Conservation (phyloP, 2,329 filamentous ascomycete genomes). For the Talaromyces pinophilus region DNA sequence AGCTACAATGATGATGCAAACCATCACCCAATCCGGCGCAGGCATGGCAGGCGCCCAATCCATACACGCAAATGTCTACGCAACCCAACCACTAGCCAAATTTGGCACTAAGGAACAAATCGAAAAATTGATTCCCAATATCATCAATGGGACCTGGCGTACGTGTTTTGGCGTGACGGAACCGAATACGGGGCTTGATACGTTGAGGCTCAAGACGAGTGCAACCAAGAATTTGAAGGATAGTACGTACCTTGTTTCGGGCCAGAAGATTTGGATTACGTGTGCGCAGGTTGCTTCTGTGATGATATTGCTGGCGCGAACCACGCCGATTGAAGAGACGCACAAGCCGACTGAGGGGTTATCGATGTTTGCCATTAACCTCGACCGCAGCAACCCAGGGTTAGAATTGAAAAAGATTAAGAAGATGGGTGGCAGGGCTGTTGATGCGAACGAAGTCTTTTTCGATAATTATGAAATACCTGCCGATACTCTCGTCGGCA, state of each 20-base stretch:
- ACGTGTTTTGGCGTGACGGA: slow-evolving; percentile 86
- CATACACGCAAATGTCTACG: slow-evolving; percentile 58
- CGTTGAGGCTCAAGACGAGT: slow-evolving; percentile 66
- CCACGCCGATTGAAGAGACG: slow-evolving; percentile 67
- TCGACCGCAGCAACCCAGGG: slow-evolving; percentile 62
- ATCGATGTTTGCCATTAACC: slow-evolving; percentile 77
- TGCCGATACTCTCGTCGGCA: slow-evolving; percentile 64
- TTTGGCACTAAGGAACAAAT: slow-evolving; percentile 70
- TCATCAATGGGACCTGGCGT: slow-evolving; percentile 70
- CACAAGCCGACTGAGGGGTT: slow-evolving; percentile 72
- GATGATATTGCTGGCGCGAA: slow-evolving; percentile 81
- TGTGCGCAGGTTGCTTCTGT: slow-evolving; percentile 78
- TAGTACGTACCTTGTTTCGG: slow-evolving; percentile 65
- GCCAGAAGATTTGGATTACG: slow-evolving; percentile 89
- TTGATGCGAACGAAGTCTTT: slow-evolving; percentile 86
- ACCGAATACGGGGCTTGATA: slow-evolving; percentile 77
- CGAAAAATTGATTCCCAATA: slow-evolving; percentile 64
- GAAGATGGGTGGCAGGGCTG: slow-evolving; percentile 81
- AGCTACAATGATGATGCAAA: slow-evolving; percentile 85
- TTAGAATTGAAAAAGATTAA: slow-evolving; percentile 71
- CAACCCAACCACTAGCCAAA: slow-evolving; percentile 70
- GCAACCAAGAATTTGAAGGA: slow-evolving; percentile 53
- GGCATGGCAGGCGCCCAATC: slow-evolving; percentile 70
- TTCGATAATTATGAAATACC: slow-evolving; percentile 76
- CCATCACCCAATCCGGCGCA: slow-evolving; percentile 74